Percentiles rank a stretch among this genome's conserved stretches.
Evolutionary conservation across 805 yeast species (phyloP).

Genomic region (Lipomyces sp.): DNA sequence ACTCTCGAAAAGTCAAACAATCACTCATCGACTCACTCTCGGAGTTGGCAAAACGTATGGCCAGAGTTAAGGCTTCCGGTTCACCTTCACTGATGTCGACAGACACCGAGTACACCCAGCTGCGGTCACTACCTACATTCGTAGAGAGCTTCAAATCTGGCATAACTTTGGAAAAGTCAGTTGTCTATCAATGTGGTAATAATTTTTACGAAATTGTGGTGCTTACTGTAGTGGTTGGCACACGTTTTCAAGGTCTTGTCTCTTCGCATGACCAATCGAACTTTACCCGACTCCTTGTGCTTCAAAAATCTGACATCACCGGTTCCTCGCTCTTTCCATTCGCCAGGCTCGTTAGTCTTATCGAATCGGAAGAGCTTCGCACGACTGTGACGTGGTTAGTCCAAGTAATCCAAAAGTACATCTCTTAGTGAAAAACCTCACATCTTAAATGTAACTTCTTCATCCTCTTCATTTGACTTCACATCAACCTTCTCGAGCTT

Average conservation of each 20-base stretch:
- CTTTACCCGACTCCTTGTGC: slow-evolving; percentile 81
- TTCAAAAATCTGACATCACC: slow-evolving; percentile 96
- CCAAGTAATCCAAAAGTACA: neutral
- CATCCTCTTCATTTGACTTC: slow-evolving; percentile 92
- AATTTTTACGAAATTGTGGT: neutral
- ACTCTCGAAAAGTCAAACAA: neutral
- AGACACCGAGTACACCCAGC: slow-evolving; percentile 96
- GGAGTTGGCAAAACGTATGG: slow-evolving; percentile 77
- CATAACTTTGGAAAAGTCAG: slow-evolving; percentile 23
- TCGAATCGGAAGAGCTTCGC: slow-evolving; percentile 92
- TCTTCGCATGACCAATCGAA: slow-evolving; percentile 96
- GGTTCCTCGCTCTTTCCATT: slow-evolving; percentile 99
- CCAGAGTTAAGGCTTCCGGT: slow-evolving; percentile 94
- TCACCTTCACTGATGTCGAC: slow-evolving; percentile 95
- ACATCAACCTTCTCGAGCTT: slow-evolving; percentile 95
- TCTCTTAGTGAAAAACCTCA: slow-evolving; percentile 37
- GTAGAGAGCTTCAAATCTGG: slow-evolving; percentile 62
- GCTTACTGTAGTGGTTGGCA: slow-evolving; percentile 85
- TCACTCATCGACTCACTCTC: slow-evolving; percentile 42
- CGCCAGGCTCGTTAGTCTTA: slow-evolving; percentile 63
- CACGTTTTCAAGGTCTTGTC: slow-evolving; percentile 98
- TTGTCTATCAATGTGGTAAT: neutral
- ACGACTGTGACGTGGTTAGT: slow-evolving; percentile 49
- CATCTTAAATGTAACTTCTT: slow-evolving; percentile 79
- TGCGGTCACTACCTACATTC: slow-evolving; percentile 95